phyloP scores from a whole-genome alignment of 805 yeast genomes.

The Cyberlindnera misumaiensis region DNA sequence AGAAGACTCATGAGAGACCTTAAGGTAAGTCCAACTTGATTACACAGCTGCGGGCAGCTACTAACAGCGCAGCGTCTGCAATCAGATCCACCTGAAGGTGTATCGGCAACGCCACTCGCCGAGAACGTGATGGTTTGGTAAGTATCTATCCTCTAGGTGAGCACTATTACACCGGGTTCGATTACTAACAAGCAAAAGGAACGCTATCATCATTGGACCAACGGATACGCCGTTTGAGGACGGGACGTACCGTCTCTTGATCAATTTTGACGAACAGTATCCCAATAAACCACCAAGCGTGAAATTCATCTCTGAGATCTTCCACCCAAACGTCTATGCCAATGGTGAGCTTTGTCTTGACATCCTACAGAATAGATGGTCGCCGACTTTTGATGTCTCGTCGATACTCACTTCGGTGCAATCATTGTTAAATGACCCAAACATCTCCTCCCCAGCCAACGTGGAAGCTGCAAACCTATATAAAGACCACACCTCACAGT shows the following conservation, averaged over 20 bases:
- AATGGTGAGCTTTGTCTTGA: slow-evolving; percentile 93
- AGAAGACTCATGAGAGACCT: slow-evolving; percentile 98
- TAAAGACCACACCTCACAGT: slow-evolving; percentile 91
- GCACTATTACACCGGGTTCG: neutral
- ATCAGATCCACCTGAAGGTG: slow-evolving; percentile 97
- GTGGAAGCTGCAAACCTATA: slow-evolving; percentile 96
- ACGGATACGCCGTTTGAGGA: slow-evolving; percentile 97
- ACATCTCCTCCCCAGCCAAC: slow-evolving; percentile 93
- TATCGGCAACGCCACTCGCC: slow-evolving; percentile 93
- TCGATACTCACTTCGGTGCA: slow-evolving; percentile 92
- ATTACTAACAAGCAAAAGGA: slow-evolving; percentile 32
- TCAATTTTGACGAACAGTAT: slow-evolving; percentile 93
- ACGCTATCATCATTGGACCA: slow-evolving; percentile 97
- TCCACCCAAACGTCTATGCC: slow-evolving; percentile 96
- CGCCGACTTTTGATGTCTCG: slow-evolving; percentile 96
- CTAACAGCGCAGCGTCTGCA: slow-evolving; percentile 61
- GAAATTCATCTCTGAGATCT: slow-evolving; percentile 87
- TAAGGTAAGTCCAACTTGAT: slow-evolving; percentile 44
- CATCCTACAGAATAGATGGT: slow-evolving; percentile 95
- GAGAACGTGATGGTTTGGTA: slow-evolving; percentile 92
- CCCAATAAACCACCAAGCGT: slow-evolving; percentile 97
- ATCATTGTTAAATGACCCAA: slow-evolving; percentile 89
- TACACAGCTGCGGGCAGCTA: neutral
- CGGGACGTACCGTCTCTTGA: slow-evolving; percentile 82
- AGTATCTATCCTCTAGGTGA: slow-evolving; percentile 5